Conservation (phyloP, 176 grass and related monocot species). For the Thalia dealbata region DNA sequence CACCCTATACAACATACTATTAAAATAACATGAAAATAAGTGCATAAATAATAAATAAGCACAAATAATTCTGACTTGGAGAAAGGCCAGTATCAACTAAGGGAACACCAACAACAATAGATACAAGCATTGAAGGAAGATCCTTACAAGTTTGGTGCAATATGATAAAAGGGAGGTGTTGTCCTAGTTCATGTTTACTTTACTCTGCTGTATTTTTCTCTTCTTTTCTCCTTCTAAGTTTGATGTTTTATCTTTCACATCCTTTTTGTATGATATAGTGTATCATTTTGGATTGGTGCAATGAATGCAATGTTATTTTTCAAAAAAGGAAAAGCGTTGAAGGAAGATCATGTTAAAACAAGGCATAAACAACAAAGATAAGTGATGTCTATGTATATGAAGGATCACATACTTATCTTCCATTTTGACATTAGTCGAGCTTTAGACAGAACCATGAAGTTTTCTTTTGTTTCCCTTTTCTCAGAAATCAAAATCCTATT, state of each 20-base stretch:
- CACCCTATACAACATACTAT: slow-evolving; percentile 53
- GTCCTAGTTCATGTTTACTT: too few species aligned
- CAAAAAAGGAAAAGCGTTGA: too few species aligned
- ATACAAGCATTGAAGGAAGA: background rate
- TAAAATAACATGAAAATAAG: background rate
- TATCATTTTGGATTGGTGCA: too few species aligned
- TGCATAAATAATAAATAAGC: slow-evolving; percentile 11
- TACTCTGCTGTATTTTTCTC: too few species aligned
- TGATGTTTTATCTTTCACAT: too few species aligned
- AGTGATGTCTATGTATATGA: background rate
- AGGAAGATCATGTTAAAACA: background rate
- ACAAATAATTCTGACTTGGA: background rate
- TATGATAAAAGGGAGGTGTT: too few species aligned
- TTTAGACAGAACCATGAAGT: background rate
- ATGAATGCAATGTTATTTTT: too few species aligned
- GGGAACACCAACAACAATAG: background rate
- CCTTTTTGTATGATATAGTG: too few species aligned
- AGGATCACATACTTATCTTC: background rate
- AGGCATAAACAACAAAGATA: background rate
- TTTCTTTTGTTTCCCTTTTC: too few species aligned
- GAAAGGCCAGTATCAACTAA: background rate
- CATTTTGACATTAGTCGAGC: background rate
- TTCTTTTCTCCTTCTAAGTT: too few species aligned
- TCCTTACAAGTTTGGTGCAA: too few species aligned
- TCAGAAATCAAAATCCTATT: too few species aligned